Evolutionary conservation across 2,329 filamentous ascomycete species (phyloP).

Genomic region (Drechmeria coniospora): DNA sequence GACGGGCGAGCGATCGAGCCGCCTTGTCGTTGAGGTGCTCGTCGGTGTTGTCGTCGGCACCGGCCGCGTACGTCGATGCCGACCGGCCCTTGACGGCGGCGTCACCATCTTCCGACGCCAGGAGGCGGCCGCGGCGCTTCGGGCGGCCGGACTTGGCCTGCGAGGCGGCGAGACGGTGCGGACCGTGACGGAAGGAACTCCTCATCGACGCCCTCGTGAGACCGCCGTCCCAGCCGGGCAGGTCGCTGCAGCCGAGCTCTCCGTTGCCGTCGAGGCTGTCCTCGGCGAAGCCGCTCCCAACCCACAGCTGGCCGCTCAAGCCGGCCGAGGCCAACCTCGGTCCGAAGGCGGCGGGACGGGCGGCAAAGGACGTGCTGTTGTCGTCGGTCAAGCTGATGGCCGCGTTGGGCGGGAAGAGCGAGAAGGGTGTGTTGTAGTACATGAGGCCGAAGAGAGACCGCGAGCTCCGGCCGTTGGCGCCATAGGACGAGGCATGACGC

Average conservation of each 20-base stretch:
- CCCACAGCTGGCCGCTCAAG: constrained; percentile 81
- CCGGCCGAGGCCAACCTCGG: constrained; percentile 60
- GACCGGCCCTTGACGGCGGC: constrained; percentile 4
- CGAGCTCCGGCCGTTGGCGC: constrained; percentile 8
- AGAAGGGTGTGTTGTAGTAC: constrained; percentile 62
- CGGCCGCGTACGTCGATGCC: not conserved
- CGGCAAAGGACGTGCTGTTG: constrained; percentile 93
- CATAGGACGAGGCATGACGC: constrained; percentile 10
- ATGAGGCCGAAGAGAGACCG: constrained; percentile 32
- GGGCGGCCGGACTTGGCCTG: constrained; percentile 5
- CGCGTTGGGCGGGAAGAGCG: constrained; percentile 86
- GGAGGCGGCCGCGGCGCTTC: constrained; percentile 8
- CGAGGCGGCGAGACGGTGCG: constrained; percentile 8
- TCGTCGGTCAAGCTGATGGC: constrained; percentile 94
- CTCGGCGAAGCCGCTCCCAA: constrained; percentile 81
- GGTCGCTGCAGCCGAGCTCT: constrained; percentile 88
- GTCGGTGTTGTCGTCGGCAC: constrained; percentile 62
- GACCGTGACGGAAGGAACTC: constrained; percentile 17
- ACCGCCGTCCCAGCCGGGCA: constrained; percentile 69
- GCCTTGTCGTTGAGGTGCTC: constrained; percentile 56
- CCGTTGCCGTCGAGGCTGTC: constrained; percentile 58
- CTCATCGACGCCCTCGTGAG: constrained; percentile 30
- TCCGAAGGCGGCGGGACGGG: constrained; percentile 85
- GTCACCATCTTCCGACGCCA: constrained; percentile 14
- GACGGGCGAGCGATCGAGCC: constrained; percentile 15